phyloP scores from a whole-genome alignment of 2,329 filamentous ascomycete species.

The Cordyceps farinosa region DNA sequence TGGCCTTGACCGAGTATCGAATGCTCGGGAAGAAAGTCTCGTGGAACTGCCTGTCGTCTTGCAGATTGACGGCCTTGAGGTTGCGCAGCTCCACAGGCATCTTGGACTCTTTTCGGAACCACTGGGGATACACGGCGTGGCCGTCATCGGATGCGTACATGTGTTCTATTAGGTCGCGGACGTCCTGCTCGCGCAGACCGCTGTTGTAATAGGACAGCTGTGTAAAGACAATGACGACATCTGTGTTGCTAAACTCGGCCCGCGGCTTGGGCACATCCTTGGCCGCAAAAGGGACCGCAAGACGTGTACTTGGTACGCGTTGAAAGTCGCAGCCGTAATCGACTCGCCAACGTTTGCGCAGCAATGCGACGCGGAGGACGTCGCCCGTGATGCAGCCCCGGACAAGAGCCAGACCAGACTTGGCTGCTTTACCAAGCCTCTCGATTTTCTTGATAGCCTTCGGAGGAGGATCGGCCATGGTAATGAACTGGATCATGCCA shows the following conservation, averaged over 20 bases:
- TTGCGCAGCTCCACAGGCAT: slow-evolving; percentile 41
- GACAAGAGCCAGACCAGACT: slow-evolving; percentile 32
- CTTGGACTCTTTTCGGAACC: slow-evolving; percentile 36
- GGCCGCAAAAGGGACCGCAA: slow-evolving; percentile 57
- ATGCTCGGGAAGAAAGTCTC: slow-evolving; percentile 51
- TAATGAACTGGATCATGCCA: neutral
- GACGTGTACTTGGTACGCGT: slow-evolving; percentile 38
- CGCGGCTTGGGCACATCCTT: slow-evolving; percentile 54
- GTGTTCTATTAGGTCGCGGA: slow-evolving; percentile 45
- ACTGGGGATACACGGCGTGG: slow-evolving; percentile 46
- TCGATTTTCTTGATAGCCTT: neutral
- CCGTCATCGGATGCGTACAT: slow-evolving; percentile 52
- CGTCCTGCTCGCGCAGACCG: slow-evolving; percentile 49
- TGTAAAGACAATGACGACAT: slow-evolving; percentile 54
- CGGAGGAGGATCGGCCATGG: accelerated
- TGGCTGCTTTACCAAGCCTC: neutral
- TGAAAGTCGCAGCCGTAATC: slow-evolving; percentile 55
- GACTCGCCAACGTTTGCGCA: slow-evolving; percentile 60
- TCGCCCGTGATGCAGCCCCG: slow-evolving; percentile 54
- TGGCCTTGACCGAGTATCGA: slow-evolving; percentile 45
- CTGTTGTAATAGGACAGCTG: slow-evolving; percentile 54
- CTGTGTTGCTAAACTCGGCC: slow-evolving; percentile 61
- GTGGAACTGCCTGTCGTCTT: slow-evolving; percentile 48
- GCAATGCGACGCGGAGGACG: slow-evolving; percentile 51
- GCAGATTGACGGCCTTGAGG: slow-evolving; percentile 49